Conservation (phyloP, 202 grass and related monocot genomes). For the Bolboschoenoplectus hybrid region DNA sequence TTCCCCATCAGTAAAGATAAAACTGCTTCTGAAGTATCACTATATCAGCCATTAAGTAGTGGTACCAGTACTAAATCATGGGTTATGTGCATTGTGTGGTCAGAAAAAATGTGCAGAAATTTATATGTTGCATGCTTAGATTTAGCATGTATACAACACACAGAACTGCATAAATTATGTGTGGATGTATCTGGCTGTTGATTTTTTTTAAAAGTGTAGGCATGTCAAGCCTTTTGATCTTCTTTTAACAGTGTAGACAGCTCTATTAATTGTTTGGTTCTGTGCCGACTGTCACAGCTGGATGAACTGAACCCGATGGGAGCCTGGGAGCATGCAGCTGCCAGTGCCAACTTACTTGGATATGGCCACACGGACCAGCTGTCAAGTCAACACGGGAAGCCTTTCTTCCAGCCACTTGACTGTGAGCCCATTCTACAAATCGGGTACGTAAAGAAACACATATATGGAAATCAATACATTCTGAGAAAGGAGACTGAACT, state of each 20-base stretch:
- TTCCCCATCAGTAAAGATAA: neutral
- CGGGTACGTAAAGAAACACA: constrained; percentile 47
- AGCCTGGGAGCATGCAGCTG: constrained; percentile 69
- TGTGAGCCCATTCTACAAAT: constrained; percentile 81
- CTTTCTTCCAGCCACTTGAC: constrained; percentile 84
- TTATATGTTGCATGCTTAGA: constrained; percentile 1
- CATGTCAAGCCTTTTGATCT: neutral
- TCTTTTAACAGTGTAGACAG: neutral
- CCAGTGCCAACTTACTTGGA: constrained; percentile 48
- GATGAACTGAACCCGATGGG: constrained; percentile 69
- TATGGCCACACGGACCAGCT: constrained; percentile 58
- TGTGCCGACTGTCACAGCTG: constrained; percentile 52
- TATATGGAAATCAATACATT: neutral
- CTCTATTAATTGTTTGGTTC: constrained; percentile 19
- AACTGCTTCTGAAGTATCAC: neutral
- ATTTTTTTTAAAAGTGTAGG: no score
- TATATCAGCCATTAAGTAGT: neutral
- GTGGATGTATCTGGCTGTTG: neutral
- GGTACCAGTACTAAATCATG: neutral
- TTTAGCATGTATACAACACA: neutral
- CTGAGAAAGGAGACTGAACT: no score
- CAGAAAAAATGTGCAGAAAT: neutral
- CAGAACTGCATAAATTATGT: neutral
- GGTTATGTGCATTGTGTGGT: neutral
- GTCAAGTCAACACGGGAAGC: constrained; percentile 52